These are phyloP conservation scores for Fomitopsis pulvina DNA, from an alignment of 768 basidiomycete species.

Conservation along the genomic window DNA sequence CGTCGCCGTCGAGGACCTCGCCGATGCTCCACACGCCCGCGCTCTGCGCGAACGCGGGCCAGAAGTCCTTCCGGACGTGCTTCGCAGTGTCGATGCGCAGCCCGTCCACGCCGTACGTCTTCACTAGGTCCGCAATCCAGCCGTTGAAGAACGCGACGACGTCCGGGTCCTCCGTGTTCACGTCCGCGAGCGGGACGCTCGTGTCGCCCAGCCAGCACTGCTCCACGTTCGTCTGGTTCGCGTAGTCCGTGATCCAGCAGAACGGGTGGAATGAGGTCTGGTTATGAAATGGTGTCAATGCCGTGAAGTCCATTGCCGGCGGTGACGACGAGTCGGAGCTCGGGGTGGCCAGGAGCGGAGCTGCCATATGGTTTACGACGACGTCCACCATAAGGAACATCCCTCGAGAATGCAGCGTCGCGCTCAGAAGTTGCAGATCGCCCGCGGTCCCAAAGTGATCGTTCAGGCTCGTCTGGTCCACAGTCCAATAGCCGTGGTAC, in stretches of 20 bases:
- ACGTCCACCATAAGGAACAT: slow-evolving; percentile 62
- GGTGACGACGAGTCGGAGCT: slow-evolving; percentile 10
- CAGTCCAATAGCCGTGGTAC: slow-evolving; percentile 57
- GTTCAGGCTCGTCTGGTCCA: slow-evolving; percentile 42
- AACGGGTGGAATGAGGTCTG: slow-evolving; percentile 32
- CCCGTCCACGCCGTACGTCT: slow-evolving; percentile 45
- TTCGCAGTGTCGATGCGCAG: slow-evolving; percentile 56
- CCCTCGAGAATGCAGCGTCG: slow-evolving; percentile 40
- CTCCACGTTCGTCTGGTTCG: slow-evolving; percentile 43
- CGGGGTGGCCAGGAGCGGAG: slow-evolving; percentile 16
- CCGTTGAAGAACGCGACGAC: slow-evolving; percentile 37
- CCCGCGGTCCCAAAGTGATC: slow-evolving; percentile 43
- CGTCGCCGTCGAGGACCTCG: slow-evolving; percentile 42
- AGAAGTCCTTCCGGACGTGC: slow-evolving; percentile 48
- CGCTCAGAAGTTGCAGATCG: slow-evolving; percentile 43
- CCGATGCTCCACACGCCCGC: slow-evolving; percentile 50
- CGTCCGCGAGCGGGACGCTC: slow-evolving; percentile 46
- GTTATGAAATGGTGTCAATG: slow-evolving; percentile 27
- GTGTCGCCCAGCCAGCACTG: slow-evolving; percentile 57
- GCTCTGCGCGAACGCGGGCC: slow-evolving; percentile 41
- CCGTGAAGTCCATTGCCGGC: slow-evolving; percentile 16
- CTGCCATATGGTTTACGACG: slow-evolving; percentile 57
- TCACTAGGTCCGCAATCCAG: slow-evolving; percentile 43
- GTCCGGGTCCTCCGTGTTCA: slow-evolving; percentile 45
- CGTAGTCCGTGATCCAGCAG: slow-evolving; percentile 37